Percentiles rank a stretch among this genome's conserved stretches.
Evolutionary conservation across 345 rosid species (phyloP).

Genomic region (Camelina laxa): DNA sequence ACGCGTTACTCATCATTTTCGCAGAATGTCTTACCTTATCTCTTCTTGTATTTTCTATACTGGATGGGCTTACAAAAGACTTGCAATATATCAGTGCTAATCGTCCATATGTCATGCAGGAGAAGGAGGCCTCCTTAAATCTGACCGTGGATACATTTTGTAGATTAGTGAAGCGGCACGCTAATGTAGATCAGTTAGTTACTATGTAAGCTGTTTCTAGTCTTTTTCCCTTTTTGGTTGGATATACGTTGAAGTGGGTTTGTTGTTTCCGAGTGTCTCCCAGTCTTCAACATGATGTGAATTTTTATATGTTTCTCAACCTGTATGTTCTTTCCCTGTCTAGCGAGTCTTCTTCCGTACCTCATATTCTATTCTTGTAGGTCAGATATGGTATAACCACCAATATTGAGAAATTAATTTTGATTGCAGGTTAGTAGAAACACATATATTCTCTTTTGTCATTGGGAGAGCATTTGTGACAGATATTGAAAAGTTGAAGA

Average conservation of each 20-base stretch:
- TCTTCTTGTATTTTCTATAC: constrained; percentile 3
- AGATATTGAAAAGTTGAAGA: constrained; percentile 95
- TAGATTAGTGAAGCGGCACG: constrained; percentile 96
- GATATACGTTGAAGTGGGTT: constrained; percentile 24
- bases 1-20: not conserved
- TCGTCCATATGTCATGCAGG: constrained; percentile 65
- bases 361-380: constrained; percentile 25
- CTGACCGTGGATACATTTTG: constrained; percentile 88
- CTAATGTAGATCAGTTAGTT: constrained; percentile 95
- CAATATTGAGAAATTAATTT: constrained; percentile 43
- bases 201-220: constrained; percentile 64
- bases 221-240: constrained; percentile 25
- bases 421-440: constrained; percentile 95
- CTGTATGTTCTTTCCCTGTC: constrained; percentile 32
- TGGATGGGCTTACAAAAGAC: constrained; percentile 15
- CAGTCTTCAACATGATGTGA: constrained; percentile 20
- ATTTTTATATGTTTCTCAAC: constrained; percentile 17
- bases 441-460: constrained; percentile 97
- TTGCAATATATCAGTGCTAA: constrained; percentile 30
- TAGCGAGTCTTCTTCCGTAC: constrained; percentile 13
- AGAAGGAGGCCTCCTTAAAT: constrained; percentile 98
- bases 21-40: not conserved
- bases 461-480: constrained; percentile 99
- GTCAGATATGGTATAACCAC: constrained; percentile 35
- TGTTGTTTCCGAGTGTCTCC: constrained; percentile 18